Base-by-base conservation (phyloP, 2,329 filamentous ascomycete species). In the Gnomoniopsis smithogilvyi region DNA sequence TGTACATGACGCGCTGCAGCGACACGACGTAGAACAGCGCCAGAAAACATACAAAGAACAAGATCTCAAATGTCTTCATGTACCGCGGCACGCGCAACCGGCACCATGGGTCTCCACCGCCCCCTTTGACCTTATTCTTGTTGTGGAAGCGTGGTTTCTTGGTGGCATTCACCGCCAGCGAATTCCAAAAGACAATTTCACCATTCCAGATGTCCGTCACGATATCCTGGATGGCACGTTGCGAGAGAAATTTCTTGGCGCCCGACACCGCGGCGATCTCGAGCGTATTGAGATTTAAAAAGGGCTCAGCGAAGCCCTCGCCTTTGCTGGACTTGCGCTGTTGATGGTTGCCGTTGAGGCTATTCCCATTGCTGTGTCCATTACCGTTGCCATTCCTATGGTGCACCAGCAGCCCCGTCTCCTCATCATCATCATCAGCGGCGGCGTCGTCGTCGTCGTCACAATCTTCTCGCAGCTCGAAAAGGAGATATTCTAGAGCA, bases 101-200 rank as follows among this genome's bases (percentile, higher is more conserved):
- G 58, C 84, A 87, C 70, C 87, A 89, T 1, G 84, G 85, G 67
- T 90, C 86, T 24, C 82, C 78, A 30, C 26, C 26, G 8, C 8
- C 26, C 26, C 4, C 26, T 8, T 30, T 30, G 26, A 30, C 15
- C 34, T 77, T 80, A 62, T 76, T 79, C 14, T 69, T 71, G 67
- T 87, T 88, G 69, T 90, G 91, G 55, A 87, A 79, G 41, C 84
- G 84, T 3, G 88, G 84, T 60, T 83, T 83, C 69, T 91, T 91
- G 36, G 75, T 80, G 0, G 88, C 85, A 60, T 85, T 75, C 3
- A 86, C 80, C 47, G 80, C 85, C 30, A 92, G 75, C 6, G 78
- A 81, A 60, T 89, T 84, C 89, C 88, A 91, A 69, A 92, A 91
- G 34, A 89, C 83, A 60, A 92, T 90, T 55, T 90, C 83, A 26